Base-by-base conservation (phyloP, 257 asterid species). In the Ocimum tenuiflorum region DNA sequence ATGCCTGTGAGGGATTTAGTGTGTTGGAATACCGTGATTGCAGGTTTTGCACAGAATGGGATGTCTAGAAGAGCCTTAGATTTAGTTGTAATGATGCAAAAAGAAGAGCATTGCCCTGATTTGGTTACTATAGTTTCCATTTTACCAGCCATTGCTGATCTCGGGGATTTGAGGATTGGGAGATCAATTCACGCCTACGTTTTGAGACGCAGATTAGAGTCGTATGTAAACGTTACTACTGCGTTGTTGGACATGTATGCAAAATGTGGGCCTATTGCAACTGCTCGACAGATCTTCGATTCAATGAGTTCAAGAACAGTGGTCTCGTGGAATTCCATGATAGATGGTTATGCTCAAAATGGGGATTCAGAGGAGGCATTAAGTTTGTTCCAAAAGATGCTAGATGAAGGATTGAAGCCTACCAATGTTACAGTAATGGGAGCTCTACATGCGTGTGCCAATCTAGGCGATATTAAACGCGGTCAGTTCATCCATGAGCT, bases 301-400 rank as follows among this genome's bases (percentile, higher is more conserved):
- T 57, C 70, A 52, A 92, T 92, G 88, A 72, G 65, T 59, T 67
- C 69, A 5, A 85, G 68, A 81, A 81, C 88, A 1, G 94, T 87
- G 14, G 97, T 92, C 17, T 89, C 97, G 1, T 81, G 95, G 97
- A 92, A 92, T 60, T 78, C 97, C 0, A 82, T 92, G 89, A 86
- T 92, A 23, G 97, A 89, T 71, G 99, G 96, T 18, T 83, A 84
- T 76, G 86, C 96, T 6, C 96, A 86, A 69, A 75, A 54, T 74
- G 97, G 94, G 67, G 72, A 86, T 60, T 78, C 95, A 0, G 82
- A 80, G 67, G 95, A 89, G 62, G 95, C 99, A 1, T 66, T 92
- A 46, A 45, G 50, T 42, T 72, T 92, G 74, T 89, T 92, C 53
- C 79, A 78, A 64, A 81, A 70, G 69, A 82, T 87, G 95, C 41